phyloP scores from a whole-genome alignment of 306 rosid genomes.

The Trifolium fragiferum region DNA sequence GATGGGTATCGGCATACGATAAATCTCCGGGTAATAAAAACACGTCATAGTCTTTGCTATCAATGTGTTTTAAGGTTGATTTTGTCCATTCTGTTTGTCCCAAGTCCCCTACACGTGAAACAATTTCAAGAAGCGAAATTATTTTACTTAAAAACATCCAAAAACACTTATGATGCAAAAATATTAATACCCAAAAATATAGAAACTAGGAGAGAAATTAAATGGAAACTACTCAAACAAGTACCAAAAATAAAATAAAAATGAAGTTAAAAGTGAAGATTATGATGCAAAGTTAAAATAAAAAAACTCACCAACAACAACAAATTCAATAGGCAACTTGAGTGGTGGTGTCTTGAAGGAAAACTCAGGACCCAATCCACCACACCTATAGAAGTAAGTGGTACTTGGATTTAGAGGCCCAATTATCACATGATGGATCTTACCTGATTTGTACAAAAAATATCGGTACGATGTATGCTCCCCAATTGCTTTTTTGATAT shows the following conservation, averaged over 20 bases:
- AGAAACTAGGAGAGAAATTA: no score
- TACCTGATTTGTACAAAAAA: slow-evolving; percentile 40
- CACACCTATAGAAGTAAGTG: slow-evolving; percentile 38
- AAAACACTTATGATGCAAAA: no score
- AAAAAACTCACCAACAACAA: slow-evolving; percentile 54
- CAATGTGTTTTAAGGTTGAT: slow-evolving; percentile 62
- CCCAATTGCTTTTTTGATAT: slow-evolving; percentile 38
- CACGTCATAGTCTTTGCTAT: slow-evolving; percentile 62
- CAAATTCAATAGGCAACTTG: slow-evolving; percentile 63
- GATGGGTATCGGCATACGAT: slow-evolving; percentile 66
- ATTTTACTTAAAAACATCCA: no score
- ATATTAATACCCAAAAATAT: no score
- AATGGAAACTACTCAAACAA: no score
- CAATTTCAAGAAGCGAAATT: not conserved
- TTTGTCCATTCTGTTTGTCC: slow-evolving; percentile 79
- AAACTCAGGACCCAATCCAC: slow-evolving; percentile 49
- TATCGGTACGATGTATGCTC: slow-evolving; percentile 38
- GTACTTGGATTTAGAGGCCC: slow-evolving; percentile 42
- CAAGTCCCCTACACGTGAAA: slow-evolving; percentile 57
- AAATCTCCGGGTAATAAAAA: slow-evolving; percentile 70
- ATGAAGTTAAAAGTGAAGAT: not conserved
- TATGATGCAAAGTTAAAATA: not conserved
- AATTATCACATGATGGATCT: slow-evolving; percentile 43
- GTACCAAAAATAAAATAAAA: no score
- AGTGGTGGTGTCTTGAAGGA: slow-evolving; percentile 64